A percentile compares a stretch with the other conserved stretches of the same genome.
These are phyloP conservation scores for Boletus sp. DNA, from an alignment of 768 basidiomycete species.

Conservation along the genomic window DNA sequence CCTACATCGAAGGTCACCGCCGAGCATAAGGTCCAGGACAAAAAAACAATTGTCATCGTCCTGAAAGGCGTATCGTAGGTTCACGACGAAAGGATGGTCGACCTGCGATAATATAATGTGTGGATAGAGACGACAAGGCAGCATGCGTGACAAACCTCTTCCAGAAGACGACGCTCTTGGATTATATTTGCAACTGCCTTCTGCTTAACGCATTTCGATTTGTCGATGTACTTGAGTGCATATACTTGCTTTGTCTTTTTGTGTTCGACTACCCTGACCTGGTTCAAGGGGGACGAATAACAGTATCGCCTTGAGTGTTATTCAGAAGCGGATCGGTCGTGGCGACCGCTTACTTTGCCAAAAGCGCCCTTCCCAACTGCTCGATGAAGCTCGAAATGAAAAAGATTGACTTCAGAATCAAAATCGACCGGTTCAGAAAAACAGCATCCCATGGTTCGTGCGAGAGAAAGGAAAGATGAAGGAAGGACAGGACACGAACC, in stretches of 20 bases:
- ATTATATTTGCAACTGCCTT: constrained; percentile 91
- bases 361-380: constrained; percentile 97
- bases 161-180: constrained; percentile 87
- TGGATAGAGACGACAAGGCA: constrained; percentile 8
- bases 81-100: constrained; percentile 86
- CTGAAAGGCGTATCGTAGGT: constrained; percentile 93
- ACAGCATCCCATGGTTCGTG: constrained; percentile 54
- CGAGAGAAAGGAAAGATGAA: constrained; percentile 33
- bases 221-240: constrained; percentile 98
- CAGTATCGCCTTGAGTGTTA: constrained; percentile 4
- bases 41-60: constrained; percentile 98
- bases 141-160: constrained; percentile 63
- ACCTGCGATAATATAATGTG: constrained; percentile 44
- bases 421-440: constrained; percentile 82
- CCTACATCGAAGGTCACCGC: constrained; percentile 90
- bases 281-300: neutral
- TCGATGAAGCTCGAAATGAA: constrained; percentile 94
- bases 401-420: constrained; percentile 80
- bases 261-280: constrained; percentile 98
- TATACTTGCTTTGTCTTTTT: constrained; percentile 89
- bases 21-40: constrained; percentile 94
- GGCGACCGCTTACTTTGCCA: constrained; percentile 69
- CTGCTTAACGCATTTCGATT: constrained; percentile 85
- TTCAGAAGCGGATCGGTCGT: neutral
- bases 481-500: constrained; percentile 21